Evolutionary conservation across 2,329 filamentous ascomycete species (phyloP), one percentile per base, ranked within the genome.

Genomic region (Ophiostoma montium): DNA sequence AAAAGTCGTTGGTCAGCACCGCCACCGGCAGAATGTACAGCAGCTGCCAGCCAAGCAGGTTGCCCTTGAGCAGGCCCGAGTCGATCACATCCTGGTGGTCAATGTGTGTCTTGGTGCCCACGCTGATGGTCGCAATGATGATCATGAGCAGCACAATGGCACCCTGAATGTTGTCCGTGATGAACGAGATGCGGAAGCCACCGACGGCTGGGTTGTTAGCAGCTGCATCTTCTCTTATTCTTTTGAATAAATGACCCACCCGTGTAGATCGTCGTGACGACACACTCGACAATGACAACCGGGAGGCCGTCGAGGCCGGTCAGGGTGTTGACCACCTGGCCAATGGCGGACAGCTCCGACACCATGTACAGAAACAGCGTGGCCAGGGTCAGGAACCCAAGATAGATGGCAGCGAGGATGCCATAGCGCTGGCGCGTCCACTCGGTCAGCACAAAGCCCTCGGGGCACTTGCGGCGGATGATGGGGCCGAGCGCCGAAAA

Each of bases 301-400:
- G 84, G 83, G 11, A 92, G 70, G 1, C 80, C 79, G 55, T 89
- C 72, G 35, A 92, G 70, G 2, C 84, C 84, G 0, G 86, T 89
- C 57, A 92, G 65, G 9, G 82, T 74, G 52, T 67, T 82, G 58
- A 90, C 72, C 35, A 90, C 86, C 63, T 90, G 85, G 47, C 87
- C 84, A 27, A 92, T 70, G 12, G 85, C 84, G 9, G 84, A 89
- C 39, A 92, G 72, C 67, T 92, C 86, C 18, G 84, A 78, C 23
- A 90, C 80, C 85, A 92, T 90, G 70, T 90, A 92, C 47, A 92
- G 64, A 62, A 90, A 92, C 57, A 92, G 73, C 1, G 86, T 90
- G 46, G 88, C 79, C 46, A 90, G 70, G 41, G 84, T 88, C 68
- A 89, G 71, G 58, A 84, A 74, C 62, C 84, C 87, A 54, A 92